phyloP scores from a whole-genome alignment of 2,329 filamentous ascomycete species.

The Penicillium sumatraense region DNA sequence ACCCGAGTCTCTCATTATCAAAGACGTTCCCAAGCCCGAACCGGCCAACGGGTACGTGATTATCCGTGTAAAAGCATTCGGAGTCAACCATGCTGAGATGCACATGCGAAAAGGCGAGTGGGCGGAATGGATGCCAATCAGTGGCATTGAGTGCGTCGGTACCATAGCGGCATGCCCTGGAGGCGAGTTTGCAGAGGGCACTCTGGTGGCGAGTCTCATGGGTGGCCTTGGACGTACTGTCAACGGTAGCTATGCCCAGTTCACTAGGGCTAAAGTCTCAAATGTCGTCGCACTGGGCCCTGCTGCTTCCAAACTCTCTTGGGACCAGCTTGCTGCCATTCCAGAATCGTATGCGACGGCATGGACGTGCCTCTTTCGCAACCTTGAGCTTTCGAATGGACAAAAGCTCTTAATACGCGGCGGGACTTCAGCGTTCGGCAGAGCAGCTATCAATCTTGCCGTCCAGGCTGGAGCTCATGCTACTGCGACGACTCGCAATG shows the following conservation, averaged over 20 bases:
- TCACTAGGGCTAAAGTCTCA: conserved; percentile 19
- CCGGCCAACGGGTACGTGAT: background rate
- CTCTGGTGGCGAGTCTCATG: conserved; percentile 46
- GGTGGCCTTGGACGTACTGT: conserved; percentile 48
- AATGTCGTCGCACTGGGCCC: background rate
- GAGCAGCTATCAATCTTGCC: conserved; percentile 46
- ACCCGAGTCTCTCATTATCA: conserved; percentile 1
- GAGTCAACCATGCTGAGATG: conserved; percentile 53
- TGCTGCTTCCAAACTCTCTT: conserved; percentile 35
- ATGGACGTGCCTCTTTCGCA: conserved; percentile 45
- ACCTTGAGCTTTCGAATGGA: conserved; percentile 39
- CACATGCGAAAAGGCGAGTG: conserved; percentile 51
- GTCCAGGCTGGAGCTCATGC: conserved; percentile 42
- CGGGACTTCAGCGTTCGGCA: conserved; percentile 47
- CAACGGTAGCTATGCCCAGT: conserved; percentile 47
- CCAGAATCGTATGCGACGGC: conserved; percentile 48
- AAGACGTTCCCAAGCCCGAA: background rate
- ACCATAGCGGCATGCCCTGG: conserved; percentile 42
- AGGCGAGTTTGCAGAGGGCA: conserved; percentile 37
- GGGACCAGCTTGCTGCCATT: conserved; percentile 47
- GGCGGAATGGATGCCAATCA: conserved; percentile 35
- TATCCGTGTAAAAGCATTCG: conserved; percentile 44
- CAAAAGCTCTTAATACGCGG: conserved; percentile 47
- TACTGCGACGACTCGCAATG: conserved; percentile 44
- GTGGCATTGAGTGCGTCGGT: conserved; percentile 51